Conservation (phyloP, 768 basidiomycete genomes). For the Trametes cinnabarina region DNA sequence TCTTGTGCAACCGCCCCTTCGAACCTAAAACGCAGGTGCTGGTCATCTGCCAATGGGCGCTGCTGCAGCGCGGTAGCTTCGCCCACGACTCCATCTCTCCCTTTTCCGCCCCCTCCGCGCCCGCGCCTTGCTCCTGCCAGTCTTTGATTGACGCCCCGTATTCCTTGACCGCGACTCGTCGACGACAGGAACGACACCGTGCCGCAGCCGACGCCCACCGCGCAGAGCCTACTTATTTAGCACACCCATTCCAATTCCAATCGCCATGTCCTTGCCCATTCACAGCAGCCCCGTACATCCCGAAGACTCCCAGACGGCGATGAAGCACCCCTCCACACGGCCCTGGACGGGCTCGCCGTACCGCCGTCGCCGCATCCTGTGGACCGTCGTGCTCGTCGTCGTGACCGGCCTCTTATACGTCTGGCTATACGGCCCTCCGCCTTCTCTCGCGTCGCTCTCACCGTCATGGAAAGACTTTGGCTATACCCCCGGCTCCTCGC, state of each 20-base stretch:
- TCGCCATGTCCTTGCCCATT: not conserved
- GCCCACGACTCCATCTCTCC: no score
- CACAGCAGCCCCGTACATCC: not conserved
- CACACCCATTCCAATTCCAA: not conserved
- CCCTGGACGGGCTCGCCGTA: slow-evolving; percentile 21
- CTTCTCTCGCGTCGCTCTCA: slow-evolving; percentile 32
- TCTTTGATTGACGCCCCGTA: no score
- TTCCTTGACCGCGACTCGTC: not conserved
- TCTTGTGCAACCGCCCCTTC: not conserved
- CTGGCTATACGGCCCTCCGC: slow-evolving; percentile 43
- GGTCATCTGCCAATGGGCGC: slow-evolving; percentile 5
- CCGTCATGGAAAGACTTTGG: slow-evolving; percentile 27
- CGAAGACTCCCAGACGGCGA: not conserved
- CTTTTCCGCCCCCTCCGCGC: no score
- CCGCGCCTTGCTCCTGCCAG: no score
- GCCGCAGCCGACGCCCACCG: not conserved
- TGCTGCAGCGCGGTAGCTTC: not conserved
- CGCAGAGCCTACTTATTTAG: not conserved
- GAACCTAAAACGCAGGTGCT: not conserved
- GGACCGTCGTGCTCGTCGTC: slow-evolving; percentile 38
- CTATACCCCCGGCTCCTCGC: slow-evolving; percentile 38
- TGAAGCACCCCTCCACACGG: not conserved
- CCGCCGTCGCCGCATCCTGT: slow-evolving; percentile 45
- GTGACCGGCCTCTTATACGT: slow-evolving; percentile 40
- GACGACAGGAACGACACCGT: not conserved